Evolutionary conservation across 768 basidiomycete genomes (phyloP).

Genomic region (Lactarius indigo): DNA sequence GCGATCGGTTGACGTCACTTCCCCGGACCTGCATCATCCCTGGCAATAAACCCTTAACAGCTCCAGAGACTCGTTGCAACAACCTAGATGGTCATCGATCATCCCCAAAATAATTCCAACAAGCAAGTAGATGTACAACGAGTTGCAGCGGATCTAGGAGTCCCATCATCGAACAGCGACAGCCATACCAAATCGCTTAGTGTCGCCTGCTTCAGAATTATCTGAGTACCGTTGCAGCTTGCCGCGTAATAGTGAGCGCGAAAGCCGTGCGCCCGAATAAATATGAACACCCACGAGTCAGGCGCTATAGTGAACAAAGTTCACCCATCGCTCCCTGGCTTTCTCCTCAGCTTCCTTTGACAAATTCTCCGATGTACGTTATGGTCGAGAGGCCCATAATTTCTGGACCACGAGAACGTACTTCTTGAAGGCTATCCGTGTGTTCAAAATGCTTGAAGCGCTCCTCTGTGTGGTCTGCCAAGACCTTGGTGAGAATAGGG

Average conservation of each 20-base stretch:
- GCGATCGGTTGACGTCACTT: neutral
- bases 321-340: neutral
- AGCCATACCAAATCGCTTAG: neutral
- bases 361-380: neutral
- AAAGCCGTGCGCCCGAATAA: neutral
- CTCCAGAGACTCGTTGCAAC: neutral
- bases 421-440: neutral
- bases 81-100: neutral
- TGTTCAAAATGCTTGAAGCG: neutral
- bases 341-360: conserved; percentile 1
- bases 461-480: neutral
- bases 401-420: neutral
- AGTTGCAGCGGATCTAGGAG: too few relatives aligned
- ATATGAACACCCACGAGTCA: neutral
- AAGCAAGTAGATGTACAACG: too few relatives aligned
- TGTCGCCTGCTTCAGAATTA: neutral
- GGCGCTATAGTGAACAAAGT: conserved; percentile 2
- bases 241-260: neutral
- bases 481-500: neutral
- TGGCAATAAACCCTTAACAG: neutral
- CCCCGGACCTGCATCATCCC: neutral
- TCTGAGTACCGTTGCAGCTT: neutral
- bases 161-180: too few relatives aligned
- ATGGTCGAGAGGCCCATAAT: neutral
- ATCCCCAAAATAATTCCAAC: too few relatives aligned